phyloP scores from a whole-genome alignment of 23 red algal species.

The Cyanidiococcus yangmingshanensis region DNA sequence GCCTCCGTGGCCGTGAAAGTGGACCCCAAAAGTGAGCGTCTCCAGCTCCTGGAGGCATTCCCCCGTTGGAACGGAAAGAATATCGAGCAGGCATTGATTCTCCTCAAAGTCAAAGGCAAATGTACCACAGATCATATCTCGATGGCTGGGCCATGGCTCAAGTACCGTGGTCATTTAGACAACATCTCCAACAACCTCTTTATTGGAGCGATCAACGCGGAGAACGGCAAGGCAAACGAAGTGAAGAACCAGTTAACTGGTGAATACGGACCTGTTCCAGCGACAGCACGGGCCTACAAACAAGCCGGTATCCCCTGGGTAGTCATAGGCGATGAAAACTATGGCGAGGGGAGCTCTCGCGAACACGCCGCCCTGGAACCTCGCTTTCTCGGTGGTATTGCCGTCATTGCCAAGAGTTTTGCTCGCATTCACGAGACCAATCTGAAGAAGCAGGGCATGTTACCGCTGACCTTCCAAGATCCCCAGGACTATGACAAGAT shows the following conservation, averaged over 20 bases:
- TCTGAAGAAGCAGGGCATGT: conserved; percentile 99
- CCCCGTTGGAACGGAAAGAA: conserved; percentile 83
- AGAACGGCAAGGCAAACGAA: conserved; percentile 85
- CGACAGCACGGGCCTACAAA: conserved; percentile 92
- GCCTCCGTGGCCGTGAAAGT: conserved; percentile 37
- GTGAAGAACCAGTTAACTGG: conserved; percentile 75
- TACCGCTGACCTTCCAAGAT: conserved; percentile 85
- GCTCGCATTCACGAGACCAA: conserved; percentile 99
- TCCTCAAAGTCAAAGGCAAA: conserved; percentile 91
- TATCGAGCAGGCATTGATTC: conserved; percentile 67
- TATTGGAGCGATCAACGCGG: conserved; percentile 93
- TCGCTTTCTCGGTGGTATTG: conserved; percentile 81
- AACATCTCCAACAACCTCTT: conserved; percentile 99
- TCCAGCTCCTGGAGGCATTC: conserved; percentile 82
- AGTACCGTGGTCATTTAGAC: conserved; percentile 96
- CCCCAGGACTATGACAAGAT: conserved; percentile 95
- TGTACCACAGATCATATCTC: conserved; percentile 99
- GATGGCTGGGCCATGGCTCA: conserved; percentile 99
- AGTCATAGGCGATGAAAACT: conserved; percentile 97
- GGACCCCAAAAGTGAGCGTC: conserved; percentile 42
- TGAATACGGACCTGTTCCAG: conserved; percentile 79
- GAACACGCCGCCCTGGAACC: conserved; percentile 98
- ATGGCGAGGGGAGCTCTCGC: conserved; percentile 86
- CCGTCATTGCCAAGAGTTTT: conserved; percentile 87
- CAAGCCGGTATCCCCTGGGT: conserved; percentile 69